Evolutionary conservation across 495 filamentous ascomycete species (phyloP), one percentile per base, ranked within the genome.

Genomic region (Cercophora scortea): DNA sequence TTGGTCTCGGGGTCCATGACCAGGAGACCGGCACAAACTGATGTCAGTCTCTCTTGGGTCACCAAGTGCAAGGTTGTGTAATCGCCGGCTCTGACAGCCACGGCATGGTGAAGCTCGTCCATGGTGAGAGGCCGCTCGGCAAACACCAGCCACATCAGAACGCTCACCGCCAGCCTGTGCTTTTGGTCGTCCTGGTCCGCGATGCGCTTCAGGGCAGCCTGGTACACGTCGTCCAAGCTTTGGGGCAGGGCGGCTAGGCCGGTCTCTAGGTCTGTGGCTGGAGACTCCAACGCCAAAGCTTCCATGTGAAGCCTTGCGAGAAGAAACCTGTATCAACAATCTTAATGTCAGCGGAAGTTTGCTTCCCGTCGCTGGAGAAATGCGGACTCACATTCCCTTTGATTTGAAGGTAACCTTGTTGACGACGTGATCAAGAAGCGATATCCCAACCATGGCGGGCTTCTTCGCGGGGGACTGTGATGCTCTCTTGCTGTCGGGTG

Each of bases 281-380:
- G 13, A 12, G n/a, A 8, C 13, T 35, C 15, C 6, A 32, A n/a
- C 5, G 19, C 45, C 3, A 47, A 32, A 16, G 35, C 33, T 11
- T 47, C 45, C 45, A 47, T 47, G 32, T 47, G 45, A 6, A 47
- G 45, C 9, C 45, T 18, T 32, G 45, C 45, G 32, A 47, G 45
- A 3, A 47, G 45, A 32, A 47, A 47, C 45, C 45, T 47, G 15
- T 4, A 44, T 18, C 8, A 11, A 16, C 44, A 8, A 11, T 32
- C 16, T 32, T 4, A 33, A 3, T 19, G 9, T 11, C 25, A 15
- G 13, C 11, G 8, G n/a, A 33, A 16, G 11, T 5, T 25, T 25
- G 25, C 25, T 25, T 25, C 25, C 25, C 25, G 5, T 25, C 25
- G n/a, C n/a, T n/a, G 5, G 25, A 25, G 25, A 25, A 25, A 2